Conservation (phyloP, 805 yeast species). For the Yueomyces sinensis region DNA sequence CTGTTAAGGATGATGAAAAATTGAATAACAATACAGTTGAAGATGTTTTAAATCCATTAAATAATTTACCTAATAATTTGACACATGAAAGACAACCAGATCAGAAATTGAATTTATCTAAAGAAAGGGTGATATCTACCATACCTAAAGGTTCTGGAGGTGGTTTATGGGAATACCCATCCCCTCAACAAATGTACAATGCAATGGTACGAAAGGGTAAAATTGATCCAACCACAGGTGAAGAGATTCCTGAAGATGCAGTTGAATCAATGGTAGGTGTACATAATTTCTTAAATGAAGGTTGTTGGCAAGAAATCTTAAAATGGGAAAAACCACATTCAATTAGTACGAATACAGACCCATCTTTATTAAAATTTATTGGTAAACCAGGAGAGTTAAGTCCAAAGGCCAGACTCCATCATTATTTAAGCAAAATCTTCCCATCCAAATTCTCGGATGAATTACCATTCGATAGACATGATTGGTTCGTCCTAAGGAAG, state of each 20-base stretch:
- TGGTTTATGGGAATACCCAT: conserved; percentile 96
- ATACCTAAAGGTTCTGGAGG: conserved; percentile 73
- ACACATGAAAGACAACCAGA: conserved; percentile 55
- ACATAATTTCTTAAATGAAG: conserved; percentile 91
- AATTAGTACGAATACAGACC: conserved; percentile 38
- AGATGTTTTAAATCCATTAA: conserved; percentile 53
- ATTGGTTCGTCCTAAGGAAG: conserved; percentile 86
- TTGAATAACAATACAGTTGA: too few species aligned
- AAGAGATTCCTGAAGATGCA: conserved; percentile 86
- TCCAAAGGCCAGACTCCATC: conserved; percentile 70
- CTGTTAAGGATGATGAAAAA: too few species aligned
- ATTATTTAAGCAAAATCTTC: conserved; percentile 50
- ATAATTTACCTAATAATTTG: conserved; percentile 76
- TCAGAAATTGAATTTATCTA: conserved; percentile 66
- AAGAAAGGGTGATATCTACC: conserved; percentile 68
- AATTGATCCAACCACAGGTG: conserved; percentile 29
- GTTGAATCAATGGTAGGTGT: conserved; percentile 95
- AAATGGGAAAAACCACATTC: conserved; percentile 81
- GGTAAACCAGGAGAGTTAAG: conserved; percentile 83
- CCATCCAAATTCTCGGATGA: conserved; percentile 62
- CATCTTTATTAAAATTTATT: conserved; percentile 73
- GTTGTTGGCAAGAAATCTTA: conserved; percentile 91
- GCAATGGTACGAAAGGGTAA: conserved; percentile 96
- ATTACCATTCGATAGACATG: conserved; percentile 96
- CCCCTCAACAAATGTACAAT: conserved; percentile 97